phyloP scores from a whole-genome alignment of 177 flowering plant species.

The Vitis hybrid region DNA sequence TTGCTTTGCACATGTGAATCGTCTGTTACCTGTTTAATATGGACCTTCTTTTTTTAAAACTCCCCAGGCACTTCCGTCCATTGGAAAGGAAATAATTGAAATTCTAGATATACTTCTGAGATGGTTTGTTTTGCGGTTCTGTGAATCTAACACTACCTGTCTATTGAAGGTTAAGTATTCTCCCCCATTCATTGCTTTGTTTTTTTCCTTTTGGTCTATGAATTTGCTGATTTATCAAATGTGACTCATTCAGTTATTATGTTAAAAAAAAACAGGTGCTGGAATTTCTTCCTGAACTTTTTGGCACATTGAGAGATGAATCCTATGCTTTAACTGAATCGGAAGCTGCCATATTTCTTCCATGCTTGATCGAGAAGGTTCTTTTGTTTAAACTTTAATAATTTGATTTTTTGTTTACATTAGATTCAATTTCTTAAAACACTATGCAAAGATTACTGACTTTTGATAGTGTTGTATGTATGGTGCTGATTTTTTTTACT shows the following conservation, averaged over 20 bases:
- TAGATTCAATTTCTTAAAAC: too few relatives aligned
- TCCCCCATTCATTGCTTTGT: neutral
- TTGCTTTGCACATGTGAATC: neutral
- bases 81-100: constrained; percentile 73
- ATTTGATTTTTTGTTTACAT: neutral
- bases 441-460: neutral
- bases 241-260: neutral
- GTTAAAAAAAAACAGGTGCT: constrained; percentile 53
- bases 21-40: neutral
- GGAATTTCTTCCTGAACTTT: constrained; percentile 91
- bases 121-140: constrained; percentile 93
- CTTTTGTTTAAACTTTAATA: neutral
- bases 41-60: constrained; percentile 1
- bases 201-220: neutral
- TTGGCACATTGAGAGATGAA: constrained; percentile 71
- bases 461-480: neutral
- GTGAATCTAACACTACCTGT: constrained; percentile 98
- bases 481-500: neutral
- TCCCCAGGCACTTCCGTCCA: constrained; percentile 77
- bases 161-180: constrained; percentile 69
- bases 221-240: neutral
- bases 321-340: constrained; percentile 76
- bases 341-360: constrained; percentile 94
- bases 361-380: constrained; percentile 96
- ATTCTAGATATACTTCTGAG: constrained; percentile 81